phyloP scores from a whole-genome alignment of 805 yeast genomes.

The Suhomyces tanzawaensis region DNA sequence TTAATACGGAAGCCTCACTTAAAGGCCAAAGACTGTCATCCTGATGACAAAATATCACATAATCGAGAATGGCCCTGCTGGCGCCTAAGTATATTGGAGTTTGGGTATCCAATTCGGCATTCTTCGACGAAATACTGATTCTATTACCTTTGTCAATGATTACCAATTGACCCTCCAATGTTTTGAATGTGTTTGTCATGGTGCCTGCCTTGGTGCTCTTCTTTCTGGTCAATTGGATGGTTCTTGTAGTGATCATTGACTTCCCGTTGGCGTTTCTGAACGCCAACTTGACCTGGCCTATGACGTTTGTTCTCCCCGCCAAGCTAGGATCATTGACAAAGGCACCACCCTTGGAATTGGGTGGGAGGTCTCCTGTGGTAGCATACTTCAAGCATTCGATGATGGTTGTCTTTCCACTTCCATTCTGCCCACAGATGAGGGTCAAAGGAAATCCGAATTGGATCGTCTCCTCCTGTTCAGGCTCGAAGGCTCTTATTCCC shows the following conservation, averaged over 20 bases:
- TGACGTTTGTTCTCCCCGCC: constrained; percentile 69
- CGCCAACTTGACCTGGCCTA: constrained; percentile 88
- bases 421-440: constrained; percentile 91
- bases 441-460: constrained; percentile 90
- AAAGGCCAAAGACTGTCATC: constrained; percentile 97
- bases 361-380: constrained; percentile 95
- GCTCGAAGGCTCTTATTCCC: constrained; percentile 89
- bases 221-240: constrained; percentile 71
- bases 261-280: constrained; percentile 70
- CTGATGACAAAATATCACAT: constrained; percentile 95
- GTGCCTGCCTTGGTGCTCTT: constrained; percentile 41
- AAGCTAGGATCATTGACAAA: constrained; percentile 90
- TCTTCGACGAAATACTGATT: constrained; percentile 73
- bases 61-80: constrained; percentile 80
- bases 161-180: constrained; percentile 84
- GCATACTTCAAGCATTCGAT: constrained; percentile 93
- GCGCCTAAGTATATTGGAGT: constrained; percentile 87
- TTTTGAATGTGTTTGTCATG: constrained; percentile 62
- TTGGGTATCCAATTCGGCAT: constrained; percentile 72
- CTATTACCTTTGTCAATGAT: constrained; percentile 65
- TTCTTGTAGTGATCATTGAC: constrained; percentile 82
- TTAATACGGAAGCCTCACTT: constrained; percentile 82
- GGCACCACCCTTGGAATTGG: constrained; percentile 94
- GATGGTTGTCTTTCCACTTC: constrained; percentile 94
- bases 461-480: constrained; percentile 79